Conservation (phyloP, 257 asterid genomes). For the Verbascum thapsus region DNA sequence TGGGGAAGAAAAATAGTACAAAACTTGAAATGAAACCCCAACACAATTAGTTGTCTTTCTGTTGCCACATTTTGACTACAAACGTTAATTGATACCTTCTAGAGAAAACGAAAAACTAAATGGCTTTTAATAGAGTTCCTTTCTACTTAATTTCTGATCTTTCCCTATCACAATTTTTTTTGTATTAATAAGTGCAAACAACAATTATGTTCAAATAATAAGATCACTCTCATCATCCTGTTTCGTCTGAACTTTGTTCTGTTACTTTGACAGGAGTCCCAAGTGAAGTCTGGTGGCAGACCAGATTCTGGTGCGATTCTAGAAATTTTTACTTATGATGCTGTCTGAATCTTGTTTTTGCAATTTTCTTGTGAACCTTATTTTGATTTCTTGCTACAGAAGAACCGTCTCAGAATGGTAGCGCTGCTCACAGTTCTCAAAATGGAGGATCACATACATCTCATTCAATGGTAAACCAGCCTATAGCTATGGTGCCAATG, state of each 20-base stretch:
- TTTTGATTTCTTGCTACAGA: slow-evolving; percentile 40
- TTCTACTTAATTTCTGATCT: not conserved
- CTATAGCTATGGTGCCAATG: slow-evolving; percentile 55
- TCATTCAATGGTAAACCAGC: slow-evolving; percentile 50
- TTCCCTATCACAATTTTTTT: slow-evolving; percentile 5
- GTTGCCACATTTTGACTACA: not conserved
- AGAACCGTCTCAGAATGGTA: slow-evolving; percentile 68
- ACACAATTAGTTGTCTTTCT: not conserved
- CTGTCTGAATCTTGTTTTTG: slow-evolving; percentile 2
- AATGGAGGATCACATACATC: slow-evolving; percentile 57
- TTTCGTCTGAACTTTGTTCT: slow-evolving; percentile 19
- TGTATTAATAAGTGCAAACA: not conserved
- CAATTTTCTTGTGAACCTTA: slow-evolving; percentile 24
- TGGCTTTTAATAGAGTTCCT: slow-evolving; percentile 6
- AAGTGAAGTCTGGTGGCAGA: slow-evolving; percentile 57
- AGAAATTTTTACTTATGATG: slow-evolving; percentile 19
- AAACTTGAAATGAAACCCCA: slow-evolving; percentile 2
- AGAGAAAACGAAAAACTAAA: slow-evolving; percentile 1
- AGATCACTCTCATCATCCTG: not conserved
- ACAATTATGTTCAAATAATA: not conserved
- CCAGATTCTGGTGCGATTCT: slow-evolving; percentile 63
- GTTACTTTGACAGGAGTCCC: slow-evolving; percentile 51
- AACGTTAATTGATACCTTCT: not conserved
- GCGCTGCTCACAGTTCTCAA: slow-evolving; percentile 62
- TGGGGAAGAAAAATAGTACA: not conserved